A percentile compares a stretch with the other conserved stretches of the same genome.
Conservation (phyloP, 305 asterid species). For the Fraxinus sp. region DNA sequence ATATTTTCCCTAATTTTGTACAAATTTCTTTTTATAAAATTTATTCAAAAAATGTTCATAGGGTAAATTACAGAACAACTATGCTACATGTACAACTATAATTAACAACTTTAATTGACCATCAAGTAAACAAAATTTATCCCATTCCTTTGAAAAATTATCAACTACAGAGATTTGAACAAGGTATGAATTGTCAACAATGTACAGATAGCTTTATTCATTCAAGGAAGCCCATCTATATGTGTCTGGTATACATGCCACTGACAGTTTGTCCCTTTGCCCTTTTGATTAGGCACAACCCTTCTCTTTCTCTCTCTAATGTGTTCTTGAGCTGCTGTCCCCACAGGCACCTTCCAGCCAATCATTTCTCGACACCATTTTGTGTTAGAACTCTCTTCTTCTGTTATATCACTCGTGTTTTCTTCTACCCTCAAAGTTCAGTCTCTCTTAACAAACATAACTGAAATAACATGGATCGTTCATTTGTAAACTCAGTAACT, state of each 20-base stretch:
- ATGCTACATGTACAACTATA: background rate
- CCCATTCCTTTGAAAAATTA: too few species aligned
- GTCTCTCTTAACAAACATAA: background rate
- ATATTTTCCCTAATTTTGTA: too few species aligned
- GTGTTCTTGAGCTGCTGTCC: background rate
- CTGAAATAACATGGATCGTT: background rate
- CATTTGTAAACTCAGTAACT: background rate
- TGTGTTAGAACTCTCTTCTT: background rate
- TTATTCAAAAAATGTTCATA: background rate
- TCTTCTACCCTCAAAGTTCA: background rate
- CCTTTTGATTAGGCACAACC: background rate
- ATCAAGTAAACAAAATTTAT: too few species aligned
- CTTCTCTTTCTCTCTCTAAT: background rate
- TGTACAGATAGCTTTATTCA: too few species aligned
- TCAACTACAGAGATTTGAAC: too few species aligned
- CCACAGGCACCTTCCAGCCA: background rate
- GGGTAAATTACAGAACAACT: too few species aligned
- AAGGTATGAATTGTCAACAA: too few species aligned
- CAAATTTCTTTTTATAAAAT: too few species aligned
- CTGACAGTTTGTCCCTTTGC: background rate
- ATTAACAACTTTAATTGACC: too few species aligned
- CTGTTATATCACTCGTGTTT: background rate
- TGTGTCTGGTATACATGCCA: background rate
- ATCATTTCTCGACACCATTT: background rate
- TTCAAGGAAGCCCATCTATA: too few species aligned